These are phyloP conservation scores for Protomyces macrosporus DNA, from an alignment of 1,139 yeast species.

Conservation along the genomic window DNA sequence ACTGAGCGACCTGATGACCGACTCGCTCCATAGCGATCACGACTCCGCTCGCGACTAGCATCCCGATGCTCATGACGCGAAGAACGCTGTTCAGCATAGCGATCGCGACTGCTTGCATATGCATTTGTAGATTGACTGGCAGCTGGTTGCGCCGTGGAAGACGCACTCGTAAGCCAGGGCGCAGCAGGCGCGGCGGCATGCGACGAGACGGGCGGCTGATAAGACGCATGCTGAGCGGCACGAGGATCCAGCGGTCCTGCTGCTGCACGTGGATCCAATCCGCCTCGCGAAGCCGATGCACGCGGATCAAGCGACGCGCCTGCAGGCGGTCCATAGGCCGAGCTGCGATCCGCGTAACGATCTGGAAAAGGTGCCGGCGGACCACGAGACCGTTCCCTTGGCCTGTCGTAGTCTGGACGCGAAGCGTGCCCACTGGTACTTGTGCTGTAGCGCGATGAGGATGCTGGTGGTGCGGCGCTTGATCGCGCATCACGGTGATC, in stretches of 20 bases:
- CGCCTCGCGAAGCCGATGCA: neutral
- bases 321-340: no score
- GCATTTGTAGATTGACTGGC: constrained; percentile 8
- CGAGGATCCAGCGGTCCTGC: constrained; percentile 15
- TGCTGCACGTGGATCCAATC: constrained; percentile 2
- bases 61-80: neutral
- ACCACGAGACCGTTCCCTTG: neutral
- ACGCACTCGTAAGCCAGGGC: constrained; percentile 14
- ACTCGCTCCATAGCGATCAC: neutral
- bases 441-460: neutral
- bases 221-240: constrained; percentile 18
- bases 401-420: neutral
- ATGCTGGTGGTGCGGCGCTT: neutral
- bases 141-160: neutral
- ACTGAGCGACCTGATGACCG: no score
- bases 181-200: constrained; percentile 14
- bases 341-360: no score
- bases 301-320: no score
- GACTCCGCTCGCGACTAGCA: neutral
- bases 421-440: no score
- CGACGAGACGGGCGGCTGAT: neutral
- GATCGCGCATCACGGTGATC: neutral
- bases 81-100: neutral
- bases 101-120: neutral
- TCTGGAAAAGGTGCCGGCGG: neutral